These are phyloP conservation scores for Pinus taeda DNA, from an alignment of 75 land plant genomes.

Conservation along the genomic window DNA sequence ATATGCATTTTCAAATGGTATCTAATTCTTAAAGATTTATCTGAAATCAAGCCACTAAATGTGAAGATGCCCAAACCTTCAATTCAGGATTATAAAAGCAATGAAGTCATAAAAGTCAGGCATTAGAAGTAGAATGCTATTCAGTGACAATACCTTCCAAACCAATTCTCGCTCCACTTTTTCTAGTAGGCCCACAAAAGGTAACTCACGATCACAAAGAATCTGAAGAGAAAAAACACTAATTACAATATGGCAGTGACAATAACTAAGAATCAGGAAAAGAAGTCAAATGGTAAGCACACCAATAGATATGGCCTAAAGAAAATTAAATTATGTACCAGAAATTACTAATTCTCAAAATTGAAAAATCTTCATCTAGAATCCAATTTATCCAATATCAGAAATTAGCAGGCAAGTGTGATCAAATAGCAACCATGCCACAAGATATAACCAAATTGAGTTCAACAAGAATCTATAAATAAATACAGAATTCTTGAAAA, in stretches of 20 bases:
- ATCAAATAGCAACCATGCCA: background rate
- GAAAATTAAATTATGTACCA: background rate
- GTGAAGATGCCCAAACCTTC: background rate
- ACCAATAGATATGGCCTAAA: background rate
- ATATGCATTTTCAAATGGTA: background rate
- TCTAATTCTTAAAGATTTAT: background rate
- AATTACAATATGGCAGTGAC: background rate
- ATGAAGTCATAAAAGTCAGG: background rate
- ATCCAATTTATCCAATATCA: no score
- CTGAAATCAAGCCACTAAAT: background rate
- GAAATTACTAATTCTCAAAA: background rate
- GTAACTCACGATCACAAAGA: conserved; percentile 80
- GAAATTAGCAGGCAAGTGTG: no score
- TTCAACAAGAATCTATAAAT: background rate
- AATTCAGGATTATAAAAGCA: background rate
- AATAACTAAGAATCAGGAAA: background rate
- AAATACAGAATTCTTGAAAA: no score
- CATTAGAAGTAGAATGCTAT: background rate
- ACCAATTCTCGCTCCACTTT: conserved; percentile 86
- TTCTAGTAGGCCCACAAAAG: conserved; percentile 83
- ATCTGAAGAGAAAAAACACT: conserved; percentile 34
- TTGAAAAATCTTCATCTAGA: background rate
- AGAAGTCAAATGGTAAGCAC: background rate
- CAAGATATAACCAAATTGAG: background rate
- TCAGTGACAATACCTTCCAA: conserved; percentile 66